Conservation (phyloP, 1,139 yeast genomes). For the Saccharomyces hybrid region DNA sequence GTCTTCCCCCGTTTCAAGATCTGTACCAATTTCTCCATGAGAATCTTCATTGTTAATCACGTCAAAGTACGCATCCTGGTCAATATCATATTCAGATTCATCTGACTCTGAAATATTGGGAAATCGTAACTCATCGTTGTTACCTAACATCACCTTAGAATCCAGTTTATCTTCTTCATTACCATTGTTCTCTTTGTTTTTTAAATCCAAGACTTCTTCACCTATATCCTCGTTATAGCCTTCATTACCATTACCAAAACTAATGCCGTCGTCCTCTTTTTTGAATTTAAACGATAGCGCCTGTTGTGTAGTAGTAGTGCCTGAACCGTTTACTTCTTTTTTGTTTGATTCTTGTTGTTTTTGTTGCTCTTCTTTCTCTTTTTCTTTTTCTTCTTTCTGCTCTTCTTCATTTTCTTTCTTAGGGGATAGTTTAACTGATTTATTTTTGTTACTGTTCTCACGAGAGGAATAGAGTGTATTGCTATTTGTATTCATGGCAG, state of each 20-base stretch:
- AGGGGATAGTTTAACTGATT: not conserved
- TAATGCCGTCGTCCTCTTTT: constrained; percentile 28
- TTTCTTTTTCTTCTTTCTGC: not conserved
- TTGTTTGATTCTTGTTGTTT: not conserved
- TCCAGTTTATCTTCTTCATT: constrained; percentile 32
- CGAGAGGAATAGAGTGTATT: not conserved
- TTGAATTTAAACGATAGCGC: constrained; percentile 55
- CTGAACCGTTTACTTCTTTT: not conserved
- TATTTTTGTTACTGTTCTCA: constrained; percentile 1
- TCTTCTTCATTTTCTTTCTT: constrained; percentile 1
- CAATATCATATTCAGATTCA: constrained; percentile 63
- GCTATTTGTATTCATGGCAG: constrained; percentile 31
- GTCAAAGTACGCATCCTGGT: constrained; percentile 62
- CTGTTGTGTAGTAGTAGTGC: constrained; percentile 1
- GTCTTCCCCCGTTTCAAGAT: constrained; percentile 49
- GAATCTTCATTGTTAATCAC: constrained; percentile 57
- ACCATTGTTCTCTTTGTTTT: constrained; percentile 13
- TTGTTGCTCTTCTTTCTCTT: not conserved
- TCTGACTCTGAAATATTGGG: constrained; percentile 30
- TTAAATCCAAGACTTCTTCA: constrained; percentile 43
- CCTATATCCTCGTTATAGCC: constrained; percentile 58
- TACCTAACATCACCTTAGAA: constrained; percentile 30
- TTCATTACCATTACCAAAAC: constrained; percentile 21
- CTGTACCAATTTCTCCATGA: constrained; percentile 35
- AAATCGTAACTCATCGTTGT: constrained; percentile 37